phyloP scores from a whole-genome alignment of 1,284 basidiomycete species.

The Chalciporus piperatoides region DNA sequence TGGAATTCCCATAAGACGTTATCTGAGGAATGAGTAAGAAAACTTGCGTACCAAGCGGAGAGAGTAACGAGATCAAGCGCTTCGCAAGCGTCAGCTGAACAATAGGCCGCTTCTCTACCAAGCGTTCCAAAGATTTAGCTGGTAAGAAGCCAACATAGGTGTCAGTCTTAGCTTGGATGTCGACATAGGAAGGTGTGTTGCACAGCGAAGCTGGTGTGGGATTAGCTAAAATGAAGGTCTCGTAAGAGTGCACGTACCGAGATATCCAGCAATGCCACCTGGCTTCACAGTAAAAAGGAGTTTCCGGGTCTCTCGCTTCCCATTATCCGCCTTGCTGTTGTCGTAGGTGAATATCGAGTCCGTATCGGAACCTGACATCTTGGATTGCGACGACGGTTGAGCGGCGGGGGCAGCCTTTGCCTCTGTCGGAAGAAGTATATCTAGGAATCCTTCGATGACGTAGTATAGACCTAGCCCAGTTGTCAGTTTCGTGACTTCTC shows the following conservation, averaged over 20 bases:
- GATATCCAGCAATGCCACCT: conserved; percentile 97
- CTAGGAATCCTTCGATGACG: conserved; percentile 96
- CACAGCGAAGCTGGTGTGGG: conserved; percentile 72
- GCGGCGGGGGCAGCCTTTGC: conserved; percentile 32
- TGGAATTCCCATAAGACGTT: conserved; percentile 30
- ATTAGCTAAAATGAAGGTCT: conserved; percentile 4
- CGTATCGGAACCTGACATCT: conserved; percentile 22
- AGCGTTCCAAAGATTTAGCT: conserved; percentile 80
- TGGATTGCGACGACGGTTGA: conserved; percentile 24
- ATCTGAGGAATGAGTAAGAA: neutral
- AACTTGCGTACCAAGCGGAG: conserved; percentile 73
- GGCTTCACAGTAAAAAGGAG: conserved; percentile 92
- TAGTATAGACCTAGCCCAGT: conserved; percentile 79
- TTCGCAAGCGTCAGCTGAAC: conserved; percentile 97
- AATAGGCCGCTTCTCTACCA: conserved; percentile 92
- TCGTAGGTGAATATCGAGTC: conserved; percentile 23
- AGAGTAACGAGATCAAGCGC: conserved; percentile 88
- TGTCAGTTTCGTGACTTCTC: conserved; percentile 5
- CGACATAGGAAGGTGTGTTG: conserved; percentile 91
- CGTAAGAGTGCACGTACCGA: conserved; percentile 51
- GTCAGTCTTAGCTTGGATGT: conserved; percentile 96
- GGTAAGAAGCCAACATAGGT: conserved; percentile 95
- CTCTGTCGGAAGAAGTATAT: conserved; percentile 73
- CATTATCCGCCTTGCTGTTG: conserved; percentile 13
- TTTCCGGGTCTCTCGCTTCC: conserved; percentile 41